Base-by-base conservation (phyloP, 1,284 basidiomycete genomes). In the Cryptococcus sp. region DNA sequence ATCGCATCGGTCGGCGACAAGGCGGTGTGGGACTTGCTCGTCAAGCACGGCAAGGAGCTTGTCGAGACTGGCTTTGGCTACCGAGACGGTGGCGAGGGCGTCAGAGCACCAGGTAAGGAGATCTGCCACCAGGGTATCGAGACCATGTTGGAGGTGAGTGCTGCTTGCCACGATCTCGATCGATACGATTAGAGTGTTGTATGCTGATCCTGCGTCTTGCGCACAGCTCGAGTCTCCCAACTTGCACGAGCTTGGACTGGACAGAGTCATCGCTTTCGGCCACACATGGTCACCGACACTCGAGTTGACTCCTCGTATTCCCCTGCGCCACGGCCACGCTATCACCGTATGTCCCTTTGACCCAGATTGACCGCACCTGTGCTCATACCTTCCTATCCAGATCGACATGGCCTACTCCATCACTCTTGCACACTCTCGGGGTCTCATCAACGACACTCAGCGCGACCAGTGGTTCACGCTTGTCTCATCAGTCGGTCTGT, bases 381-480 rank as follows among this genome's bases (percentile, higher is more conserved):
- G 47, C 30, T 48, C 22, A 50, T 50, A 6, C 6, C 27, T 23
- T 45, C 40, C 22, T 55, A 7, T 54, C 40, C 67, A 68, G 65
- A 79, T 80, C 66, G 80, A 81, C 72, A 81, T 81, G 80, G 76
- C 78, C 19, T 81, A 79, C 73, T 80, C 76, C 30, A 75, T 79
- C 58, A 81, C 77, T 20, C 68, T 80, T 23, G 77, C 78, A 8
- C 78, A 78, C 72, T 71, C 72, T 52, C 73, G 80, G 52, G 77
- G 78, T 38, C 62, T 79, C 54, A 65, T 80, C 60, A 72, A 64
- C 64, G 78, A 77, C 50, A 70, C 60, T 20, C 78, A 81, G 61
- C 73, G 80, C 58, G 78, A 81, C 64, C 73, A 81, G 69, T 78
- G 76, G 69, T 78, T 80, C 69, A 69, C 61, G 20, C 73, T 80